Evolutionary conservation across 169 alveolate species (phyloP).

Genomic region (Plasmodium inui): DNA sequence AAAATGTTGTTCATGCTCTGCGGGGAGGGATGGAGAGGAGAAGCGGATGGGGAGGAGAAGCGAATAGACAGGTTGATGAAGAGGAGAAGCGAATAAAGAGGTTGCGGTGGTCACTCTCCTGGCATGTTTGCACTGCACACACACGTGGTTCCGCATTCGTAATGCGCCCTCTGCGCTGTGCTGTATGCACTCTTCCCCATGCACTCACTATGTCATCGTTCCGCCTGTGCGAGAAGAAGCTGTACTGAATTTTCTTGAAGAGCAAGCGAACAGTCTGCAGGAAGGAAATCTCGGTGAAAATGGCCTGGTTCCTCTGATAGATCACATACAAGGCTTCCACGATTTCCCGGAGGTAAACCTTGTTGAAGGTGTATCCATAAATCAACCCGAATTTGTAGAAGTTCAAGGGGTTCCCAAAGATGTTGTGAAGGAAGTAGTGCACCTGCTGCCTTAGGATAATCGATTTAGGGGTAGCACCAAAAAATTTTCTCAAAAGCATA

Average conservation of each 20-base stretch:
- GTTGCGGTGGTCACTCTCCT: not conserved
- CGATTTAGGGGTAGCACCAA: not conserved
- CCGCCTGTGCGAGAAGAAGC: conserved; percentile 37
- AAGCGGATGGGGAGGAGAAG: not conserved
- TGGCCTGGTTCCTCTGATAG: conserved; percentile 5
- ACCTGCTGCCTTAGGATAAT: not conserved
- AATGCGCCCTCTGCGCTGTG: not conserved
- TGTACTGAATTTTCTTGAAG: conserved; percentile 30
- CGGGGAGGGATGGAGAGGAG: not conserved
- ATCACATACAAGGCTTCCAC: conserved; percentile 16
- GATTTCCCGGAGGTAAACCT: not conserved
- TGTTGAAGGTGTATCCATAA: conserved; percentile 45
- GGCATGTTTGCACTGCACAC: not conserved
- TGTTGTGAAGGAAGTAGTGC: conserved; percentile 8
- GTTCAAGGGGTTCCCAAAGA: conserved; percentile 29
- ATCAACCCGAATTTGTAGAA: conserved; percentile 36
- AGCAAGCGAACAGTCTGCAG: conserved; percentile 41
- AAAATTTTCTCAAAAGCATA: conserved; percentile 29
- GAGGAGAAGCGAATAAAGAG: not conserved
- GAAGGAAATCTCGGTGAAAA: conserved; percentile 27
- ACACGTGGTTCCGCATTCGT: not conserved
- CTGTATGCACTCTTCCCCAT: not conserved
- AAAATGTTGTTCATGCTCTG: conserved; percentile 68
- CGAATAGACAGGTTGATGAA: not conserved
- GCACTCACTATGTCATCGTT: conserved; percentile 42